phyloP scores from a whole-genome alignment of 2,329 filamentous ascomycete genomes.

The Cytospora schulzeri region DNA sequence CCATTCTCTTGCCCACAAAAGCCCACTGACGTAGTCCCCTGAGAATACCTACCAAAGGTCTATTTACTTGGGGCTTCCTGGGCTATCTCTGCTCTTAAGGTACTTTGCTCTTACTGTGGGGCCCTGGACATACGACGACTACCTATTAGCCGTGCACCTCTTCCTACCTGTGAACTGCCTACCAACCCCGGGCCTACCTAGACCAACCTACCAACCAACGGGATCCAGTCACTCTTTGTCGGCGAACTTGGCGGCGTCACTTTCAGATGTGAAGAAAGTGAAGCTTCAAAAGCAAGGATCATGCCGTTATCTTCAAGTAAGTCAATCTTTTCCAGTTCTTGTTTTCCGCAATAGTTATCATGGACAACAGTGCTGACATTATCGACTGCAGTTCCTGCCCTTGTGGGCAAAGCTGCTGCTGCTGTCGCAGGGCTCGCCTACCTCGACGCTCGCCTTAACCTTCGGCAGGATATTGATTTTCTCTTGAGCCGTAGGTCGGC shows the following conservation, averaged over 20 bases:
- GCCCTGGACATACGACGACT: background rate
- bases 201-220: too few species aligned
- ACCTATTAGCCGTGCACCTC: background rate
- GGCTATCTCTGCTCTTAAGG: background rate
- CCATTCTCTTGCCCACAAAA: background rate
- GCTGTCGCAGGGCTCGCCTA: conserved; percentile 51
- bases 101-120: background rate
- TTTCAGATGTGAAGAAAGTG: background rate
- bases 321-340: background rate
- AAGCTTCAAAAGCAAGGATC: background rate
- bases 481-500: conserved; percentile 48
- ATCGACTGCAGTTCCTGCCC: conserved; percentile 5
- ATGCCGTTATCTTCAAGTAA: conserved; percentile 14
- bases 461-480: conserved; percentile 60
- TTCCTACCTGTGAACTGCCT: background rate
- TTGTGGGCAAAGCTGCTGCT: conserved; percentile 15
- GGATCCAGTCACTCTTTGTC: background rate
- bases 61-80: background rate
- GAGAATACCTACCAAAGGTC: background rate
- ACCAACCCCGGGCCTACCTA: background rate
- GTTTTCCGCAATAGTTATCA: background rate
- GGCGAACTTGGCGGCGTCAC: background rate
- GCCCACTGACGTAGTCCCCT: background rate
- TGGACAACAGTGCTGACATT: background rate
- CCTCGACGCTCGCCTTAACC: conserved; percentile 69